A percentile compares a stretch with the other conserved stretches of the same genome.
Evolutionary conservation across 805 yeast species (phyloP).

Genomic region (Myxozyma mucilagina): DNA sequence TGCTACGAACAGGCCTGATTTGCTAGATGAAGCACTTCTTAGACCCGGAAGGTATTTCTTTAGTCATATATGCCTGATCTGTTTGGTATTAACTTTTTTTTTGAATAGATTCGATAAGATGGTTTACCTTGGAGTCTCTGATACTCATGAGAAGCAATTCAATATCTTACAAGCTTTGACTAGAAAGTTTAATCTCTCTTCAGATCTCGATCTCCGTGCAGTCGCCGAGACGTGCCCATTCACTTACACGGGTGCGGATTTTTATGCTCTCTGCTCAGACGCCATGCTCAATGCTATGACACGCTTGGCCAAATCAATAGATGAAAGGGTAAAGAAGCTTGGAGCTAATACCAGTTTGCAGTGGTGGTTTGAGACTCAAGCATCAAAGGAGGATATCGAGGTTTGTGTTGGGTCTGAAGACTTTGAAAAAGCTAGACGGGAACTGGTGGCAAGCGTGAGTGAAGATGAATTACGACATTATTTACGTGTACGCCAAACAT

Average conservation of each 20-base stretch:
- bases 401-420: slow-evolving; percentile 73
- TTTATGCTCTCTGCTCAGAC: slow-evolving; percentile 93
- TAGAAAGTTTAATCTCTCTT: slow-evolving; percentile 61
- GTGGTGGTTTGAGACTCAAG: slow-evolving; percentile 88
- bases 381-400: slow-evolving; percentile 62
- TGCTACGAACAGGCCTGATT: slow-evolving; percentile 97
- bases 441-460: slow-evolving; percentile 81
- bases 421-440: slow-evolving; percentile 71
- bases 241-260: slow-evolving; percentile 97
- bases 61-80: not conserved
- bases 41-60: slow-evolving; percentile 45
- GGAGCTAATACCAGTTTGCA: slow-evolving; percentile 50
- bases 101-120: slow-evolving; percentile 96
- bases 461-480: slow-evolving; percentile 85
- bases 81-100: not conserved
- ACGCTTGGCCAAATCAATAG: slow-evolving; percentile 76
- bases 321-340: slow-evolving; percentile 54
- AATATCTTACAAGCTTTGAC: slow-evolving; percentile 87
- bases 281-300: slow-evolving; percentile 97
- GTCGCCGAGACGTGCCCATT: slow-evolving; percentile 76
- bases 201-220: slow-evolving; percentile 56
- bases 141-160: slow-evolving; percentile 83
- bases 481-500: slow-evolving; percentile 70
- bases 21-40: slow-evolving; percentile 87
- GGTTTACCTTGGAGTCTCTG: slow-evolving; percentile 90